These are phyloP conservation scores for Lenwebbia sp. DNA, from an alignment of 345 rosid species.

Conservation along the genomic window DNA sequence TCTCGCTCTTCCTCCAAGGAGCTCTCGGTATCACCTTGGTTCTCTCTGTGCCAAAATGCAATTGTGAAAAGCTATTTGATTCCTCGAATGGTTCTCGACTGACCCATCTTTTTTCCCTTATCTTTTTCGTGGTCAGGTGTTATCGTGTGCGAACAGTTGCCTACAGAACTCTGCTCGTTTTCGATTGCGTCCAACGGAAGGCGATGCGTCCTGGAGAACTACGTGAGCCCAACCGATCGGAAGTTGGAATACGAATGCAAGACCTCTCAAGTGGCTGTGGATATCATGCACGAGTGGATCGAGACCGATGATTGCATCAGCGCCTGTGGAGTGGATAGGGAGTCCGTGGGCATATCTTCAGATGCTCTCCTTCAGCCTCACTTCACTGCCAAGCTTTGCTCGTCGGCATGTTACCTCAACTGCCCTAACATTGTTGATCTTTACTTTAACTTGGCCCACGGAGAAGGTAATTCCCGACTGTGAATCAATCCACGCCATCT, in stretches of 20 bases:
- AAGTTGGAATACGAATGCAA: conserved; percentile 53
- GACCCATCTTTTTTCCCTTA: background rate
- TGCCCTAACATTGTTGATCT: conserved; percentile 93
- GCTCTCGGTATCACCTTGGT: background rate
- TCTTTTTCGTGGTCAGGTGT: conserved; percentile 16
- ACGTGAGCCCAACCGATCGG: conserved; percentile 5
- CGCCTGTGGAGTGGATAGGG: conserved; percentile 79
- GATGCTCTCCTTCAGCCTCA: conserved; percentile 74
- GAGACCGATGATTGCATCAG: conserved; percentile 67
- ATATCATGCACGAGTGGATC: conserved; percentile 50
- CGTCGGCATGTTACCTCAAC: conserved; percentile 43
- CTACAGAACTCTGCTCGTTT: conserved; percentile 52
- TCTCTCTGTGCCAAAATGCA: background rate
- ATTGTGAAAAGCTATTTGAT: background rate
- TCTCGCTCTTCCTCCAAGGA: background rate
- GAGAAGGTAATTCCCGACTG: conserved; percentile 52
- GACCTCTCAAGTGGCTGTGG: conserved; percentile 74
- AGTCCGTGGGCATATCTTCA: conserved; percentile 77
- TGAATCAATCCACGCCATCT: background rate
- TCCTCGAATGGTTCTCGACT: background rate
- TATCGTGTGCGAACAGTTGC: conserved; percentile 55
- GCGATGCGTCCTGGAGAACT: conserved; percentile 75
- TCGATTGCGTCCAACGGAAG: conserved; percentile 61
- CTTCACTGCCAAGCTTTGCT: conserved; percentile 72
- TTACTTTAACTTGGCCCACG: conserved; percentile 87